A percentile compares a stretch with the other conserved stretches of the same genome.
These are phyloP conservation scores for Fusarium odoratissimum DNA, from an alignment of 2,329 filamentous ascomycete genomes.

Conservation along the genomic window DNA sequence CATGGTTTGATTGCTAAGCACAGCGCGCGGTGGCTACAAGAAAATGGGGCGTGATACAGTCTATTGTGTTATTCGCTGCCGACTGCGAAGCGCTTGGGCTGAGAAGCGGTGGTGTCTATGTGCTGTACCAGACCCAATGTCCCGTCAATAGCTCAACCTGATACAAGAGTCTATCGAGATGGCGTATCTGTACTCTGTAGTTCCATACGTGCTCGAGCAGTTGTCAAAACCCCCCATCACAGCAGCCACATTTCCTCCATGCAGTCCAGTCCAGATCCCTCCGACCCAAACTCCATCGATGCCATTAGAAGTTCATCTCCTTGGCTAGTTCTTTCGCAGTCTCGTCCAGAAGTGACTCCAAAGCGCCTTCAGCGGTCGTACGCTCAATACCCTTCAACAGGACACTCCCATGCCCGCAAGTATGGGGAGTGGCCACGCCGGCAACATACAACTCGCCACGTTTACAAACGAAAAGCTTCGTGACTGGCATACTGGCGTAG, in stretches of 20 bases:
- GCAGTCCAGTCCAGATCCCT: not conserved
- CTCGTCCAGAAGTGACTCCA: not conserved
- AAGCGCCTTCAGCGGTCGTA: not conserved
- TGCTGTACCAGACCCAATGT: not conserved
- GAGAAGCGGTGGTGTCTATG: not conserved
- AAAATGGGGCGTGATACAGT: not conserved
- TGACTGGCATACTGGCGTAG: not conserved
- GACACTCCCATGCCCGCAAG: not conserved
- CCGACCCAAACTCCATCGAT: not conserved
- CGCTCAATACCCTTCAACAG: not conserved
- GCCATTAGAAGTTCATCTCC: not conserved
- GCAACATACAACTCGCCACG: not conserved
- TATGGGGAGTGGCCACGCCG: not conserved
- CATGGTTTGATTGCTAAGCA: not conserved
- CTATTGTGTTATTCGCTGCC: not conserved
- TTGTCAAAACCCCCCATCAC: not conserved
- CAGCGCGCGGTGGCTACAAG: not conserved
- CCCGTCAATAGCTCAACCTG: too few relatives aligned
- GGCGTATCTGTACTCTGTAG: not conserved
- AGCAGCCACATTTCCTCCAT: not conserved
- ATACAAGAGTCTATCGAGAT: not conserved
- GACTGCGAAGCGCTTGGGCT: not conserved
- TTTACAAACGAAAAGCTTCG: not conserved
- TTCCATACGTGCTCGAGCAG: not conserved
- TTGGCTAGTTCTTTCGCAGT: not conserved